Percentiles rank a stretch among this genome's conserved stretches.
Evolutionary conservation across 2,329 filamentous ascomycete genomes (phyloP).

Genomic region (Aspergillus ruber): DNA sequence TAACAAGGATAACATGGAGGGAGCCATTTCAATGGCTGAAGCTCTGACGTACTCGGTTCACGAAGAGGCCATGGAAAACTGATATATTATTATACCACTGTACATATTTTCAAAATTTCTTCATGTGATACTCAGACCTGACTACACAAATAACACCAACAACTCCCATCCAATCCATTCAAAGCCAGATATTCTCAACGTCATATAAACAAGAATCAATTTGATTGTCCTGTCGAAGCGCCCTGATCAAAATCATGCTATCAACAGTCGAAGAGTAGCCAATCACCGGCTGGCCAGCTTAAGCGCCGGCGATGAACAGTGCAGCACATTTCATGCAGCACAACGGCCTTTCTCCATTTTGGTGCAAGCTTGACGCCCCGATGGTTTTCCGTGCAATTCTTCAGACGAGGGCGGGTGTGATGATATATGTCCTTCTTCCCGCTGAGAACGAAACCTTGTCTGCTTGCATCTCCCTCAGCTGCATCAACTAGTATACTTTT

Average conservation of each 20-base stretch:
- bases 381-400: neutral
- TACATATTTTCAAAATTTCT: conserved; percentile 14
- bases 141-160: neutral
- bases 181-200: neutral
- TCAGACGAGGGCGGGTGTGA: neutral
- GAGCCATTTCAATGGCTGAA: conserved; percentile 75
- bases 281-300: conserved; percentile 17
- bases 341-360: neutral
- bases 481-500: too few species aligned
- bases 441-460: neutral
- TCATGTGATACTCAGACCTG: neutral
- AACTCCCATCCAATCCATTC: neutral
- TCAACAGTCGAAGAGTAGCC: conserved; percentile 5
- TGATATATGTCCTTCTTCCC: neutral
- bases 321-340: conserved; percentile 6
- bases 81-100: conserved; percentile 16
- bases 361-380: neutral
- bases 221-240: conserved; percentile 8
- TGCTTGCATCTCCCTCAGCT: too few species aligned
- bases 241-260: conserved; percentile 8
- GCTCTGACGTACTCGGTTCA: conserved; percentile 27
- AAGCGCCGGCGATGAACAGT: conserved; percentile 22
- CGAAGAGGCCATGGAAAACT: conserved; percentile 19
- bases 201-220: neutral
- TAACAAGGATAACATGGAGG: conserved; percentile 85